Evolutionary conservation across 2,329 filamentous ascomycete genomes (phyloP).

Genomic region (Pestalotiopsis sp.): DNA sequence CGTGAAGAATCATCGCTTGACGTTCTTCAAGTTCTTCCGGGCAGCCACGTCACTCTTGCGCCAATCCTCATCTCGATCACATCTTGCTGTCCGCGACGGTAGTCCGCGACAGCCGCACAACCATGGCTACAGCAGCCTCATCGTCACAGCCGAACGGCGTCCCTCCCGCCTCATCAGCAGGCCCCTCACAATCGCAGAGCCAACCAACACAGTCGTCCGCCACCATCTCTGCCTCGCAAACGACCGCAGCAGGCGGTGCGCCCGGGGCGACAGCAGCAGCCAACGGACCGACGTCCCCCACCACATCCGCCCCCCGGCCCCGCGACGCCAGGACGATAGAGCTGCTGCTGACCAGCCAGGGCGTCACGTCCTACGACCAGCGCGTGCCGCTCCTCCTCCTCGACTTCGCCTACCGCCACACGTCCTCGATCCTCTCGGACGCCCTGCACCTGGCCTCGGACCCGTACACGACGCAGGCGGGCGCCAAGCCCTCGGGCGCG

Average conservation of each 20-base stretch:
- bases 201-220: constrained; percentile 34
- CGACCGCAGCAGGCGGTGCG: constrained; percentile 17
- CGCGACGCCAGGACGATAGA: constrained; percentile 81
- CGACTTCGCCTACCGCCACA: constrained; percentile 86
- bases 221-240: constrained; percentile 31
- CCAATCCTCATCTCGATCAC: neutral
- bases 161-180: constrained; percentile 37
- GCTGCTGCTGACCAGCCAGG: constrained; percentile 76
- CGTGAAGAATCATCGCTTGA: neutral
- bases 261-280: constrained; percentile 20
- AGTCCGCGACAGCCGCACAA: neutral
- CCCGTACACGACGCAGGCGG: constrained; percentile 65
- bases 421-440: constrained; percentile 71
- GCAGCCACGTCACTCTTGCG: neutral
- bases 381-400: constrained; percentile 82
- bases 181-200: constrained; percentile 29
- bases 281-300: constrained; percentile 30
- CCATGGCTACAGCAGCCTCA: constrained; percentile 22
- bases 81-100: neutral
- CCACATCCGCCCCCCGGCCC: constrained; percentile 58
- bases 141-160: constrained; percentile 58
- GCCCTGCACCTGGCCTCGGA: constrained; percentile 70
- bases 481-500: constrained; percentile 51
- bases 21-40: neutral
- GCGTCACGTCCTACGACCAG: constrained; percentile 78